These are phyloP conservation scores for Leccinum subgranulosum DNA, from an alignment of 768 basidiomycete genomes.

Conservation along the genomic window DNA sequence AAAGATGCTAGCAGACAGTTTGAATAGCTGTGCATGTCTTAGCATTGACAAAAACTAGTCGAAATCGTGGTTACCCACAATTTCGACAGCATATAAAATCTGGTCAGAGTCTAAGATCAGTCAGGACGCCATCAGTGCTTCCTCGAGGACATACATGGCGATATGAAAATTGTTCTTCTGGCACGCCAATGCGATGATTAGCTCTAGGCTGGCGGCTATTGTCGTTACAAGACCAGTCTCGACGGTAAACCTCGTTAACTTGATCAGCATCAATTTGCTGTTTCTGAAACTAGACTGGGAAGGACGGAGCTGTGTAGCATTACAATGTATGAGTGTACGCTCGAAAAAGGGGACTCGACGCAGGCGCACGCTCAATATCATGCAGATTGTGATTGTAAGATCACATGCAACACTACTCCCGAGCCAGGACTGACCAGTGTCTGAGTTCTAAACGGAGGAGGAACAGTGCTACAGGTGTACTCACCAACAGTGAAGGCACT, in stretches of 20 bases:
- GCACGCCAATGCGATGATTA: slow-evolving; percentile 3
- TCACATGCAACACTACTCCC: not conserved
- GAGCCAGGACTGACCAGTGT: not conserved
- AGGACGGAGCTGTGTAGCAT: slow-evolving; percentile 9
- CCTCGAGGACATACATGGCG: slow-evolving; percentile 16
- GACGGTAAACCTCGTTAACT: slow-evolving; percentile 19
- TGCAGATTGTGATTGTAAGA: not conserved
- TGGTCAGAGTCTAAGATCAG: not conserved
- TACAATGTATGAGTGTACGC: not conserved
- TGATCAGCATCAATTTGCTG: slow-evolving; percentile 1
- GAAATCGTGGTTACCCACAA: not conserved
- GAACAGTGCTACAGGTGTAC: not conserved
- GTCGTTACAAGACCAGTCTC: slow-evolving; percentile 26
- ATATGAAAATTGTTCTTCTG: slow-evolving; percentile 7
- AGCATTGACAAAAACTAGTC: not conserved
- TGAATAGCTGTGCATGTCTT: not conserved
- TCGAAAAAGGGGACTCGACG: not conserved
- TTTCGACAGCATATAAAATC: not conserved
- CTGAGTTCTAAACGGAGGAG: too few relatives aligned
- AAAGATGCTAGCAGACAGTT: not conserved
- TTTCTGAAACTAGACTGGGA: slow-evolving; percentile 3
- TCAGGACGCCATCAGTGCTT: not conserved
- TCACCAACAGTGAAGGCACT: too few relatives aligned
- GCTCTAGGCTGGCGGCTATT: slow-evolving; percentile 12
- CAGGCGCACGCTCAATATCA: not conserved